A percentile compares a stretch with the other conserved stretches of the same genome.
These are phyloP conservation scores for Aspergillus hiratsukae DNA, from an alignment of 2,329 filamentous ascomycete genomes.

Conservation along the genomic window DNA sequence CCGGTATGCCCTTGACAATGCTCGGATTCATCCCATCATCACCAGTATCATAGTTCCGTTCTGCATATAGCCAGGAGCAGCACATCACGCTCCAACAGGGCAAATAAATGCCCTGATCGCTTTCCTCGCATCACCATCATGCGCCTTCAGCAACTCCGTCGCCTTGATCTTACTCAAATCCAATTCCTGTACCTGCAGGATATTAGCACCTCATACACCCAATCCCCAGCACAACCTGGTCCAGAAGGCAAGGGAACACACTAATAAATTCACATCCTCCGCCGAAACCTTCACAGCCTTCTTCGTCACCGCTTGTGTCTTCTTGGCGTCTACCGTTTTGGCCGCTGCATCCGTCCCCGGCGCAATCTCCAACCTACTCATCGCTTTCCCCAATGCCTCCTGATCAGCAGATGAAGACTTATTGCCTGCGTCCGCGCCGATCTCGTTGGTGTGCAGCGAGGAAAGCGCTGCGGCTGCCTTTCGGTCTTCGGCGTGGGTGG, in stretches of 20 bases:
- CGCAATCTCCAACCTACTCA: constrained; percentile 45
- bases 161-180: constrained; percentile 45
- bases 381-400: constrained; percentile 47
- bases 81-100: constrained; percentile 17
- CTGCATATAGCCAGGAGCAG: background rate
- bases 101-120: constrained; percentile 42
- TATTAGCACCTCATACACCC: background rate
- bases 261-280: constrained; percentile 45
- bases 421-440: constrained; percentile 32
- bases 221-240: background rate
- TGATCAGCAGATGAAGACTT: constrained; percentile 38
- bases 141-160: constrained; percentile 43
- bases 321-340: constrained; percentile 23
- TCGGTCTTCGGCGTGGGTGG: constrained; percentile 47
- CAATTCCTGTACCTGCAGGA: constrained; percentile 39
- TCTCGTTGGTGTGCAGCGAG: constrained; percentile 41
- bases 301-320: constrained; percentile 31
- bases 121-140: constrained; percentile 42
- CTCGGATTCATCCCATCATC: background rate
- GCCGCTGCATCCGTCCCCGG: constrained; percentile 22
- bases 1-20: background rate
- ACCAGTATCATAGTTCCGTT: background rate
- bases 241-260: constrained; percentile 23
- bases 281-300: constrained; percentile 43
- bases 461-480: constrained; percentile 48